A percentile compares a stretch with the other conserved stretches of the same genome.
phyloP scores from a whole-genome alignment of 2,329 filamentous ascomycete genomes.

The Colletotrichum nymphaeae region DNA sequence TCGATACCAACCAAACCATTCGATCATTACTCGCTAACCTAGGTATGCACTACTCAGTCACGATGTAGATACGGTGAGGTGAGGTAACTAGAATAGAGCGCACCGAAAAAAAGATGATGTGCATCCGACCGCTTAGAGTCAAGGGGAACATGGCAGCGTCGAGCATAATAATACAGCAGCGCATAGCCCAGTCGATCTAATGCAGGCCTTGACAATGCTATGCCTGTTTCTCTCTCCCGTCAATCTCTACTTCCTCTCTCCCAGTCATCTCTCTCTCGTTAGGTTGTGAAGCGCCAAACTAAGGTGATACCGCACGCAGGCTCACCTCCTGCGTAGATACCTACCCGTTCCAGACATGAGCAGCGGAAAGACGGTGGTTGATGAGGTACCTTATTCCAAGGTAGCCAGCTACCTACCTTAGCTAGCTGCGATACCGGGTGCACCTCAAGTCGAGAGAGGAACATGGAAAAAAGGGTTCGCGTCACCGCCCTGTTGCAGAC shows the following conservation, averaged over 20 bases:
- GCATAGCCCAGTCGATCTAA: slow-evolving; percentile 28
- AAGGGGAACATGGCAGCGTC: neutral
- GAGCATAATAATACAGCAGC: neutral
- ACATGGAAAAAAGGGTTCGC: slow-evolving; percentile 4
- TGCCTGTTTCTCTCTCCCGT: slow-evolving; percentile 16
- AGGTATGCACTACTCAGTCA: neutral
- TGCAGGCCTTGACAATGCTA: slow-evolving; percentile 21
- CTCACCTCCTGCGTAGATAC: neutral
- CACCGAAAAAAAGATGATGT: neutral
- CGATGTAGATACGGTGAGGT: slow-evolving; percentile 20
- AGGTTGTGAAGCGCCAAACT: neutral
- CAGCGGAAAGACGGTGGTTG: neutral
- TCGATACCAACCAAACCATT: slow-evolving; percentile 5
- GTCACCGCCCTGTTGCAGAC: slow-evolving; percentile 29
- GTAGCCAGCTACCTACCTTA: too few species aligned
- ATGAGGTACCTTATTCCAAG: neutral
- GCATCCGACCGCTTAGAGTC: neutral
- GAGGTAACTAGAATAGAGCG: neutral
- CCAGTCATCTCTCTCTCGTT: neutral
- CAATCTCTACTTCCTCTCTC: neutral
- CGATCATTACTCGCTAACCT: neutral
- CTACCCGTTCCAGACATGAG: neutral
- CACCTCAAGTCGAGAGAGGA: neutral
- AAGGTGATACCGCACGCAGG: neutral
- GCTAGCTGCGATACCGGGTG: neutral